Conservation (phyloP, 192 early-diverging fungal genomes). For the Rhizophagus prolifer region DNA sequence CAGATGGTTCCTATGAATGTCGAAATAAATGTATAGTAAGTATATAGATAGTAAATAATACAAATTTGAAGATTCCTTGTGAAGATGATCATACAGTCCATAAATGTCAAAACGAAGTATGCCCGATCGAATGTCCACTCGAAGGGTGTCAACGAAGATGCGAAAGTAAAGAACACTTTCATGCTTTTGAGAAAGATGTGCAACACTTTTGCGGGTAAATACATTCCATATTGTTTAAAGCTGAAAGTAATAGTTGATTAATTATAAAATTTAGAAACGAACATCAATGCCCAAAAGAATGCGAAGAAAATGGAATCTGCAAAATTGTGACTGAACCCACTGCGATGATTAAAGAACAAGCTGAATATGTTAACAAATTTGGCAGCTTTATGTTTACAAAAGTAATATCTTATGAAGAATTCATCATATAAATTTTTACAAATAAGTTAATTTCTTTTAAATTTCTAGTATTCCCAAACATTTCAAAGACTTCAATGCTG, state of each 20-base stretch:
- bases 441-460: not conserved
- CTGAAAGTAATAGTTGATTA: not conserved
- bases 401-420: constrained; percentile 15
- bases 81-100: constrained; percentile 27
- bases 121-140: constrained; percentile 23
- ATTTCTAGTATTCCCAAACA: constrained; percentile 35
- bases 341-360: constrained; percentile 42
- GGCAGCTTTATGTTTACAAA: constrained; percentile 32
- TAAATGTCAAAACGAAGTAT: constrained; percentile 34
- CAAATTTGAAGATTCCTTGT: constrained; percentile 19
- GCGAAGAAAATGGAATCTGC: constrained; percentile 30
- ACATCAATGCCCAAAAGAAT: constrained; percentile 30
- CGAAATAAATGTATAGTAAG: constrained; percentile 21
- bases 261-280: constrained; percentile 14
- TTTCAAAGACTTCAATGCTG: constrained; percentile 31
- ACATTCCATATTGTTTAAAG: not conserved
- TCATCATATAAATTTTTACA: not conserved
- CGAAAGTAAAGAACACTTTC: constrained; percentile 19
- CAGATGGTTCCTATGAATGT: constrained; percentile 8
- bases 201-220: constrained; percentile 28
- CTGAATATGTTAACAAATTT: constrained; percentile 33
- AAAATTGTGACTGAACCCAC: constrained; percentile 21
- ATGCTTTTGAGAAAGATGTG: constrained; percentile 10
- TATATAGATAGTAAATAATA: not conserved
- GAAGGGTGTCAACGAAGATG: constrained; percentile 8